Base-by-base conservation (phyloP, 805 yeast genomes). In the Cyberlindnera lachancei region DNA sequence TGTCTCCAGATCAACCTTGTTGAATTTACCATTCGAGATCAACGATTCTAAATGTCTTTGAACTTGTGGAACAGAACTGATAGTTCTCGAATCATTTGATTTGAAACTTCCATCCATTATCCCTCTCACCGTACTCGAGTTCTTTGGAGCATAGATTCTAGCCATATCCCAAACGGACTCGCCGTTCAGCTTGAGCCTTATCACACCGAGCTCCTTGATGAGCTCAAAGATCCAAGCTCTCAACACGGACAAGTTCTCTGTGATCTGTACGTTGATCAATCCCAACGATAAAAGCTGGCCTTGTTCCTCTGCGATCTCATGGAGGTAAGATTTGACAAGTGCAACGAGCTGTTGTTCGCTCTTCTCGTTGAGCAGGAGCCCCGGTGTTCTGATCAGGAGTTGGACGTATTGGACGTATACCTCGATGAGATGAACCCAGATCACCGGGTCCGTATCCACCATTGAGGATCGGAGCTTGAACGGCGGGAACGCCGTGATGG, bases 371-470 rank as follows among this genome's bases (percentile, higher is more conserved):
- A 81, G 53, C n/a, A n/a, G n/a, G 26, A 58, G 60, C 11, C 47
- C 36, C 6, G 58, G 55, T 8, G 64, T 44, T 22, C 59, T 59
- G 6, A 60, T 53, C 11, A 52, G 41, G 3, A 48, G 43, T 21
- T 70, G 53, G 25, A 81, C 52, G 36, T 61, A 70, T 35, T 68
- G 61, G 34, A 80, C 72, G 53, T 79, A 82, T 4, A 72, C 71
- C 42, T 79, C 84, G 13, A 82, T 55, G 15, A 79, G 56, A 51
- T 80, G 86, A 4, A 71, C 79, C 87, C 90, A 82, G 7, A 82
- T 82, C 15, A 82, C 87, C 0, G 94, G 94, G 50, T 82, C 94
- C 39, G 74, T 81, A 48, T 82, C 92, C 6, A 79, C 77, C 50
- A 82, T 59, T n/a, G 85, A 75, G 0, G 88, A 81, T 22, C 92